Base-by-base conservation (phyloP, 441 rosid species). In the Eruca vesicaria region DNA sequence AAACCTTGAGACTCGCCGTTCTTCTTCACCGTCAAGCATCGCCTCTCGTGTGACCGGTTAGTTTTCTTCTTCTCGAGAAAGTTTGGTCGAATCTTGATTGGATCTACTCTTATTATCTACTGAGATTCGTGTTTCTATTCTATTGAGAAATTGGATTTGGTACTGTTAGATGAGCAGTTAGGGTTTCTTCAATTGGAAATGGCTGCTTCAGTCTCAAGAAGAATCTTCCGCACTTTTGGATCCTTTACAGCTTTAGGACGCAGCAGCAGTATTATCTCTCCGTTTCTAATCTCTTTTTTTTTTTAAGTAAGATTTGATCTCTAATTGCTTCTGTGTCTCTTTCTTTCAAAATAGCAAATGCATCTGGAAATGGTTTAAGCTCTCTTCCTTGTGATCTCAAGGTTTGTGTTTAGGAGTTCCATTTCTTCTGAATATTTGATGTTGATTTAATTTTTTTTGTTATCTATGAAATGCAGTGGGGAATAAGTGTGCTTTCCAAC, bases 161-260 rank as follows among this genome's bases (percentile, higher is more conserved):
- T 56, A 70, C 63, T 70, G 71, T 70, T n/a, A 63, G 79, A 76
- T 63, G 71, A 56, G 71, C 23, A 45, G 59, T 36, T 28, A 70
- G 71, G 66, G 61, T 38, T 33, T 20, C 3, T 9, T 64, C 23
- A 60, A 14, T 36, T 68, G 65, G 64, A 18, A 12, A 89, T 88
- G 97, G 93, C 92, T 57, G 74, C 84, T 50, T 78, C 85, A 2
- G 62, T 85, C 59, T 88, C 89, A 2, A 78, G 78, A 77, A 82
- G 83, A 78, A 14, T 88, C 55, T 7, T 83, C 5, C 83, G 80
- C 68, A 79, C 82, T 58, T 69, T 89, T 9, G 86, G 86, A 19
- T 81, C 83, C 1, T 79, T 82, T n/a, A 28, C 79, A 65, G 77
- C 72, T 18, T 41, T 73, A 41, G 73, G 74, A 72, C 73, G 68